Evolutionary conservation across 139 green algal species (phyloP), one percentile per base, ranked within the genome.

Genomic region (Tetradesmus obliquus): DNA sequence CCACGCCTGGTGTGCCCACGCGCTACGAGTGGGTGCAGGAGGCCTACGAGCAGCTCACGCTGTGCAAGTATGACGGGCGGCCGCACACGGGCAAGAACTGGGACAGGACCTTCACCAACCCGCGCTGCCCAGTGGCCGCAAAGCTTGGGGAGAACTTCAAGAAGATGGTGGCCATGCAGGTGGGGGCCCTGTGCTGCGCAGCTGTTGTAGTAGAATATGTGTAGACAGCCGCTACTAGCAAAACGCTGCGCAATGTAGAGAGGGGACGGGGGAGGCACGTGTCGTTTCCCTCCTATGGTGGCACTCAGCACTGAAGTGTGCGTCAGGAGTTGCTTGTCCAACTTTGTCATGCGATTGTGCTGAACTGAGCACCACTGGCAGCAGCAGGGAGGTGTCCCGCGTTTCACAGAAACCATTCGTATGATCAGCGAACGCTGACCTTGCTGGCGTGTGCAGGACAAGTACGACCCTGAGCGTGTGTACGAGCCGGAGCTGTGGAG

Each of bases 31-130:
- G 55, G 55, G 76, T 91, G 74, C 72, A 86, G 74, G 87, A 91
- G 53, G 76, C 74, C 3, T 85, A 55, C 24, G 87, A 91, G 87
- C 87, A 91, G 55, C 62, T 90, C 20, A 90, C 69, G 24, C 66
- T 82, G 5, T 90, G 86, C 86, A 83, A 84, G 84, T 88, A 80
- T 3, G 55, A 88, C 10, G 88, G 58, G 10, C 60, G 80, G 19
- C 80, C 80, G 4, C 89, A 92, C 81, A 82, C 20, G 12, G 89
- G 89, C 81, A 92, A 92, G 81, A 88, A 88, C 89, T 92, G 62
- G 57, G 81, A 88, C 60, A 54, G 89, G 45, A 92, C 89, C 60
- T 92, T 89, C 82, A 84, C 66, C 45, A 45, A 92, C 53, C 81
- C 89, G 22, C 15, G 24, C 45, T 92, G 89, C 89, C 45, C 60